These are phyloP conservation scores for Termitomyces sp. DNA, from an alignment of 768 basidiomycete species.

Conservation along the genomic window DNA sequence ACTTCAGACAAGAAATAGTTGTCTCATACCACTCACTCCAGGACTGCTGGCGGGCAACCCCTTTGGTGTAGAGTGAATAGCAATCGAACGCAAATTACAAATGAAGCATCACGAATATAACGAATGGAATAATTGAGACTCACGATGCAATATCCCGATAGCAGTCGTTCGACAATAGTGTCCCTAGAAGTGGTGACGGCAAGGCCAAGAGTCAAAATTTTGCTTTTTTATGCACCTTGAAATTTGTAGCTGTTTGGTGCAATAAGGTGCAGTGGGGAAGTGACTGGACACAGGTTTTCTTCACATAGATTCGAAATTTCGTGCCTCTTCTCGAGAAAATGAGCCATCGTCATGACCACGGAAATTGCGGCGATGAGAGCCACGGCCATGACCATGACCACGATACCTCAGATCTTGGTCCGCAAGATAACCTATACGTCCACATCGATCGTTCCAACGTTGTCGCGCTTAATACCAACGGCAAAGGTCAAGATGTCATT, in stretches of 20 bases:
- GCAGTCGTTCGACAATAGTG: background rate
- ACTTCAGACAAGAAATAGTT: slow-evolving; percentile 49
- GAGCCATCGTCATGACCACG: slow-evolving; percentile 52
- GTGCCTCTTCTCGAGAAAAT: slow-evolving; percentile 23
- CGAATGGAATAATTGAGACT: slow-evolving; percentile 16
- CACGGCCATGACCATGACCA: slow-evolving; percentile 57
- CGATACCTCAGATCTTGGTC: slow-evolving; percentile 48
- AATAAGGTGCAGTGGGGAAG: too few relatives aligned
- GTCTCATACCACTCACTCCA: slow-evolving; percentile 73
- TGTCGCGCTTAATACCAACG: slow-evolving; percentile 68
- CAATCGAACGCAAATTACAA: slow-evolving; percentile 92
- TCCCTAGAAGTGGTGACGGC: background rate
- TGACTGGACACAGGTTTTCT: too few relatives aligned
- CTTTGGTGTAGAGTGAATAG: slow-evolving; percentile 59
- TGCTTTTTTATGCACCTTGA: background rate
- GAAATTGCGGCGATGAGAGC: slow-evolving; percentile 55
- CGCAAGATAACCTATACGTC: slow-evolving; percentile 67
- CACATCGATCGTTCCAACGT: slow-evolving; percentile 82
- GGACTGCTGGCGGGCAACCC: slow-evolving; percentile 74
- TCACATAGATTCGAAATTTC: too few relatives aligned
- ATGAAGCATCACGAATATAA: slow-evolving; percentile 45
- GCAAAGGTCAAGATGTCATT: slow-evolving; percentile 54
- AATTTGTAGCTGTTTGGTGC: slow-evolving; percentile 11
- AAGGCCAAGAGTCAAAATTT: background rate
- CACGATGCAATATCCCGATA: slow-evolving; percentile 8